Evolutionary conservation across 2,329 filamentous ascomycete genomes (phyloP).

Genomic region (Fusarium graminum): DNA sequence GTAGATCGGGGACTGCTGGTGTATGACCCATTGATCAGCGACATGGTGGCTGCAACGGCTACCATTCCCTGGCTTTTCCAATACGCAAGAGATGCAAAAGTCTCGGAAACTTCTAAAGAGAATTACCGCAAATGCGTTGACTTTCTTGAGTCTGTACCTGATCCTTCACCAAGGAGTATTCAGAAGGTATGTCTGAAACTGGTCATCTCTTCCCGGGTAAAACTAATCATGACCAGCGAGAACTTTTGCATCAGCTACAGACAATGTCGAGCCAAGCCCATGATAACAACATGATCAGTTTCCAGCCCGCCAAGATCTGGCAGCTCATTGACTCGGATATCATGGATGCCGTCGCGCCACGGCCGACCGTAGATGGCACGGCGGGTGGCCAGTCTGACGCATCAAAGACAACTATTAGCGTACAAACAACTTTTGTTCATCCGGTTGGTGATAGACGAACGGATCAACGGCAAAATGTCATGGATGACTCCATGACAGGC

Average conservation of each 20-base stretch:
- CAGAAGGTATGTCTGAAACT: constrained; percentile 24
- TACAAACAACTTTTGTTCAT: constrained; percentile 38
- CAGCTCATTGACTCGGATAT: constrained; percentile 35
- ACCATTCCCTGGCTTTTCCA: constrained; percentile 46
- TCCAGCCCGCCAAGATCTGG: constrained; percentile 38
- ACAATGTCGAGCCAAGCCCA: constrained; percentile 39
- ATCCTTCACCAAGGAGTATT: constrained; percentile 26
- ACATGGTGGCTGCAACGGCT: constrained; percentile 41
- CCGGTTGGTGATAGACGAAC: constrained; percentile 19
- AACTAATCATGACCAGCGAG: constrained; percentile 7
- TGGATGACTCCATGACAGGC: constrained; percentile 2
- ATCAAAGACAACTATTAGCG: constrained; percentile 29
- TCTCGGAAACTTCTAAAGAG: constrained; percentile 34
- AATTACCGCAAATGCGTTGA: constrained; percentile 37
- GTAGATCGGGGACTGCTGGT: constrained; percentile 37
- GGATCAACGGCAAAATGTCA: not conserved
- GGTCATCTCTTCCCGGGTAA: rapidly evolving
- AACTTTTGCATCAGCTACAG: constrained; percentile 28
- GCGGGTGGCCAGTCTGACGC: constrained; percentile 19
- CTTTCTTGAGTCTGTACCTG: constrained; percentile 34
- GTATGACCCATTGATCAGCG: constrained; percentile 40
- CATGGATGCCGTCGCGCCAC: constrained; percentile 34
- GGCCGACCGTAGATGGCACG: constrained; percentile 8
- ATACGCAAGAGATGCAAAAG: constrained; percentile 38
- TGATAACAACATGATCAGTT: constrained; percentile 41